Conservation (phyloP, 768 basidiomycete species). For the Hygrocybe punicea region DNA sequence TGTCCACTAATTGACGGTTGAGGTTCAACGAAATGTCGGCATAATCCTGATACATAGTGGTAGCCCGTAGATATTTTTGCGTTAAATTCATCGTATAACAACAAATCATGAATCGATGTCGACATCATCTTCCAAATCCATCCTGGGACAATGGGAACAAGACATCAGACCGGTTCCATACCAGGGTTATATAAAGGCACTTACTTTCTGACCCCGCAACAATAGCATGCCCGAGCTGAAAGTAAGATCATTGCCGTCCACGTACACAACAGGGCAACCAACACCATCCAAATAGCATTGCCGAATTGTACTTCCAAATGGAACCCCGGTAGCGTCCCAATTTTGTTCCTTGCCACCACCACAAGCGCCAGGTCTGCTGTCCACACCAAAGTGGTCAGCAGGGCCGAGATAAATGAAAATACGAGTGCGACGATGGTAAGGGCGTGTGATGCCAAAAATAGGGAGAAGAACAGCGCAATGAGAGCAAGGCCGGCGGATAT, state of each 20-base stretch:
- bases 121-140: too few species aligned
- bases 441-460: constrained; percentile 57
- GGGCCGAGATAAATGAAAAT: constrained; percentile 51
- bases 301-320: constrained; percentile 53
- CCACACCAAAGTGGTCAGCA: constrained; percentile 54
- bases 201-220: constrained; percentile 58
- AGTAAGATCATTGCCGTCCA: constrained; percentile 64
- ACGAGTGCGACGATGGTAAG: constrained; percentile 59
- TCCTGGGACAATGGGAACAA: too few species aligned
- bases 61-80: too few species aligned
- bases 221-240: constrained; percentile 61
- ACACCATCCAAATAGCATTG: constrained; percentile 72
- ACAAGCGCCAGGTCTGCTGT: constrained; percentile 63
- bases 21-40: too few species aligned
- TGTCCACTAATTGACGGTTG: too few species aligned
- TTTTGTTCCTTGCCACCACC: constrained; percentile 44
- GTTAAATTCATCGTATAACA: too few species aligned
- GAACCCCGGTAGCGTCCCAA: constrained; percentile 39
- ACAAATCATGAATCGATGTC: too few species aligned
- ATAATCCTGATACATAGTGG: too few species aligned
- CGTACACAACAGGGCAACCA: constrained; percentile 50
- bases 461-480: constrained; percentile 47
- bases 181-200: constrained; percentile 3
- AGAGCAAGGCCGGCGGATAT: constrained; percentile 59
- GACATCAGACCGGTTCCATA: background rate